Conservation (phyloP, 768 basidiomycete genomes). For the Calocybe indica region DNA sequence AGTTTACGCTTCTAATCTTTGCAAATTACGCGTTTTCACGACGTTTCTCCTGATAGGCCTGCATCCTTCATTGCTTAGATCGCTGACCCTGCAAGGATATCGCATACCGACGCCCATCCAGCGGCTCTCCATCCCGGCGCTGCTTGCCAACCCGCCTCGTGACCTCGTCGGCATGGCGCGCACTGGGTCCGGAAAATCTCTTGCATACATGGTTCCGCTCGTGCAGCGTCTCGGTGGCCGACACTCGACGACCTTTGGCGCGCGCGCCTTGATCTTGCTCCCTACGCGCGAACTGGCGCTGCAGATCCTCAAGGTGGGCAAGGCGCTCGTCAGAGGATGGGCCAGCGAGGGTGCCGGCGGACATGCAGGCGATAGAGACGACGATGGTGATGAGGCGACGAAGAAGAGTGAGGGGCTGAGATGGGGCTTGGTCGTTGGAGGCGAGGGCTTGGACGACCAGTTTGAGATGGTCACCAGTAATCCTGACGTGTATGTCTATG, state of each 20-base stretch:
- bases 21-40: background rate
- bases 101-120: slow-evolving; percentile 96
- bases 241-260: slow-evolving; percentile 76
- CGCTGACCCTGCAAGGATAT: slow-evolving; percentile 88
- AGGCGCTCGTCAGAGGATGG: slow-evolving; percentile 86
- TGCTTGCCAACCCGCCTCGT: slow-evolving; percentile 77
- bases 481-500: slow-evolving; percentile 80
- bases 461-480: slow-evolving; percentile 93
- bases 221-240: slow-evolving; percentile 79
- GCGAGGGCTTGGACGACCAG: slow-evolving; percentile 92
- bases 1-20: slow-evolving; percentile 19
- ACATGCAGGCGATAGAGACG: slow-evolving; percentile 73
- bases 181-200: slow-evolving; percentile 95
- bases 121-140: slow-evolving; percentile 78
- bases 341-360: slow-evolving; percentile 43
- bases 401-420: slow-evolving; percentile 60
- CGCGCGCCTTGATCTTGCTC: slow-evolving; percentile 82
- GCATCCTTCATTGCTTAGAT: slow-evolving; percentile 75
- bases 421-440: slow-evolving; percentile 95
- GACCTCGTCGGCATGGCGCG: slow-evolving; percentile 98
- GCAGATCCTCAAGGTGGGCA: slow-evolving; percentile 91
- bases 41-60: slow-evolving; percentile 46
- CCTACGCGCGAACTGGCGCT: slow-evolving; percentile 93
- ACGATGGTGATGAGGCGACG: slow-evolving; percentile 44
- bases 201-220: slow-evolving; percentile 93